Evolutionary conservation across 306 rosid species (phyloP).

Genomic region (Cicer chorassanicum): DNA sequence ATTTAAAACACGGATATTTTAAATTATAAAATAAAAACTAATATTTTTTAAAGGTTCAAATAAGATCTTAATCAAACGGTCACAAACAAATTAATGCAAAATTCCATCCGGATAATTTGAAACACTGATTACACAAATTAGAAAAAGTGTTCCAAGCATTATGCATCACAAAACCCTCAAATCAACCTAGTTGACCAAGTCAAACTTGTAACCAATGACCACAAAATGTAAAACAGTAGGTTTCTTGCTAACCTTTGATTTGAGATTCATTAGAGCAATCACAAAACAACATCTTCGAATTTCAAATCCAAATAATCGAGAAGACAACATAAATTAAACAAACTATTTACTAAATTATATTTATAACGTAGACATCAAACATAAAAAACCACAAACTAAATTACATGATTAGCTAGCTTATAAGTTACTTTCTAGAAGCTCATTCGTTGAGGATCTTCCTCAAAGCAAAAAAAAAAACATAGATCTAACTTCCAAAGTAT

Average conservation of each 20-base stretch:
- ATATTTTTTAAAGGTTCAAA: too few relatives aligned
- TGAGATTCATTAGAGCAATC: conserved; percentile 28
- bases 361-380: background rate
- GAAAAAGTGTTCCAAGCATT: background rate
- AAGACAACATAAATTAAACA: conserved; percentile 1
- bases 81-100: too few relatives aligned
- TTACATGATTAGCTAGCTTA: conserved; percentile 30
- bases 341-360: conserved; percentile 24
- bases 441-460: conserved; percentile 25
- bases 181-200: background rate
- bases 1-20: too few relatives aligned
- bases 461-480: background rate
- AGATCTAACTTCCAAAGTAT: conserved; percentile 19
- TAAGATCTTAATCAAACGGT: too few relatives aligned
- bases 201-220: background rate
- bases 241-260: background rate
- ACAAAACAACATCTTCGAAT: background rate
- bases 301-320: conserved; percentile 8
- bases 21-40: too few relatives aligned
- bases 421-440: conserved; percentile 39
- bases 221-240: background rate
- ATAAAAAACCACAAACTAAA: conserved; percentile 16
- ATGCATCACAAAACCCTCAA: background rate
- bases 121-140: background rate
- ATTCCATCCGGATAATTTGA: background rate